Evolutionary conservation across 1,284 basidiomycete genomes (phyloP), one percentile per base, ranked within the genome.

Genomic region (Moniliophthora roreri): DNA sequence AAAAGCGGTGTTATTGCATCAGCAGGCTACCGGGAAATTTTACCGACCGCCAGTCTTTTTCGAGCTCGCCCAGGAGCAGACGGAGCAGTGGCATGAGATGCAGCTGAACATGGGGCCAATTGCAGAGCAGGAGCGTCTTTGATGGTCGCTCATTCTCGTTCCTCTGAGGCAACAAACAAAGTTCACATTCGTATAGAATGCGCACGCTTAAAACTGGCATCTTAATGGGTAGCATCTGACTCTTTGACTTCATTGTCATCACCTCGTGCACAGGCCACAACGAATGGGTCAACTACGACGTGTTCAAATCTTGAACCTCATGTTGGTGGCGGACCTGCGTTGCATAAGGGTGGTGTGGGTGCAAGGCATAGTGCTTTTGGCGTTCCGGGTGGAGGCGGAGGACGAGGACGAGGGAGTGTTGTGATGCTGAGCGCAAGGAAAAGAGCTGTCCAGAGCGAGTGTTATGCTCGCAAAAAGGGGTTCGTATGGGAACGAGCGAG

Each of bases 391-490:
- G 78, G 72, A 48, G 74, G 69, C 50, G 72, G 64, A 62, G 70
- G 65, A 39, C 55, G 58, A 11, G 64, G 67, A 38, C 66, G 65
- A 54, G 63, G 62, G 35, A 67, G 66, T 41, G 67, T 60, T 8
- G 62, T 81, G 59, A 52, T 80, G 61, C 73, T 80, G 71, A 82
- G 79, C 50, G 81, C 81, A 62, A 87, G 84, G 78, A 86, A 80
- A 69, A 72, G 79, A 53, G 79, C 77, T 35, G 76, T 85, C 61
- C 82, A 86, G 74, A 89, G 83, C 60, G 86, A 91, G 71, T 83
- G 82, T 32, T 11, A 32, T 62, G 72, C 73, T 13, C 67, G 78
- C 59, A 66, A 80, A 61, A 69, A 63, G 60, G 82, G 79, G 52
- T 26, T 13, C 23, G 44, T n/a, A 11, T 21, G 16, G 21, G 41